A percentile compares a stretch with the other conserved stretches of the same genome.
Evolutionary conservation across 768 basidiomycete genomes (phyloP).

Genomic region (Dioszegia crocea): DNA sequence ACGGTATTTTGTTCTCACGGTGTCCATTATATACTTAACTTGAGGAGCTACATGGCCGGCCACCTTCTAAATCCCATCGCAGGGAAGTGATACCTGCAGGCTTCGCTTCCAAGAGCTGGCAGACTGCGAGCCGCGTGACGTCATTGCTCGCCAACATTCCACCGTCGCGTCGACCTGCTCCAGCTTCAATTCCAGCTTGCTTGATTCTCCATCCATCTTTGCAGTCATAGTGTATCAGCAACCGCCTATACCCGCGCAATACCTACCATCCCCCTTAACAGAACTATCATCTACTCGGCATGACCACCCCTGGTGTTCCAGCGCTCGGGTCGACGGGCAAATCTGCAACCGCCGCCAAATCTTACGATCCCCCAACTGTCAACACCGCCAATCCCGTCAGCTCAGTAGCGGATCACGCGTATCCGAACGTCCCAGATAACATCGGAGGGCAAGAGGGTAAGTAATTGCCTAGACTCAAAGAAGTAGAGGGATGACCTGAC

Average conservation of each 20-base stretch:
- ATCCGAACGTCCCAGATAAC: conserved; percentile 26
- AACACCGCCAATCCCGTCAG: neutral
- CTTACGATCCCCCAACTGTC: neutral
- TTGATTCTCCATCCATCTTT: neutral
- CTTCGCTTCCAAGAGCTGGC: too few relatives aligned
- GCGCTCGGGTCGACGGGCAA: neutral
- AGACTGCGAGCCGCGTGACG: neutral
- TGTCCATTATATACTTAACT: too few relatives aligned
- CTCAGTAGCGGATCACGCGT: conserved; percentile 25
- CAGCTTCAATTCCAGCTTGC: too few relatives aligned
- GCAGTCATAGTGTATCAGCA: too few relatives aligned
- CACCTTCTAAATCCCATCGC: too few relatives aligned
- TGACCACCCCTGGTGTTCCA: neutral
- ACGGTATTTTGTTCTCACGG: too few relatives aligned
- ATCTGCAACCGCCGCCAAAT: neutral
- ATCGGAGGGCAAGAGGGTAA: conserved; percentile 37
- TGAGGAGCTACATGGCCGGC: too few relatives aligned
- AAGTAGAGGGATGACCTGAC: neutral
- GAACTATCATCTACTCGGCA: too few relatives aligned
- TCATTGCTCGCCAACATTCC: neutral
- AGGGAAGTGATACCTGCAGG: too few relatives aligned
- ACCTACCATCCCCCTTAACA: too few relatives aligned
- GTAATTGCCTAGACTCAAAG: neutral
- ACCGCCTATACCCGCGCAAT: too few relatives aligned
- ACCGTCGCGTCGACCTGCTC: neutral